Evolutionary conservation across 768 basidiomycete genomes (phyloP).

Genomic region (Daedalea quercina): DNA sequence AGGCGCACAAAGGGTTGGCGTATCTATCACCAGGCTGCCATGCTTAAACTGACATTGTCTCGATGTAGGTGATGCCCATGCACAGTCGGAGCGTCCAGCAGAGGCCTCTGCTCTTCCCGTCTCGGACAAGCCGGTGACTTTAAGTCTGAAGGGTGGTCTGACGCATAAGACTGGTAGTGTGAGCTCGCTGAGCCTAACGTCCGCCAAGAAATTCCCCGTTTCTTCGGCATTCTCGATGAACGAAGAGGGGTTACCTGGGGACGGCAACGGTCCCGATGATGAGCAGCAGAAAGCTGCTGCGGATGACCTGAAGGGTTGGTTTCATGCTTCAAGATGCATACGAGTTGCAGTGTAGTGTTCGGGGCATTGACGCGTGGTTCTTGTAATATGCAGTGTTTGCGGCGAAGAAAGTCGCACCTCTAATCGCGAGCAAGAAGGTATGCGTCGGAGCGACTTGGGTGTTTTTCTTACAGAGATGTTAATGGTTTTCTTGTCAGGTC

Average conservation of each 20-base stretch:
- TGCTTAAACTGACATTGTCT: not conserved
- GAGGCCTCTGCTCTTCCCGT: constrained; percentile 66
- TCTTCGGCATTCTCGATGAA: constrained; percentile 65
- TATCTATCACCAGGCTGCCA: not conserved
- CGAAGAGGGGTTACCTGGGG: constrained; percentile 32
- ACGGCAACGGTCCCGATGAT: constrained; percentile 34
- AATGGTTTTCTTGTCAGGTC: constrained; percentile 3
- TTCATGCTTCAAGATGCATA: constrained; percentile 19
- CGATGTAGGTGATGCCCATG: not conserved
- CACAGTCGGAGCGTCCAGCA: constrained; percentile 15
- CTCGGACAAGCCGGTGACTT: constrained; percentile 74
- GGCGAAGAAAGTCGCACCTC: constrained; percentile 70
- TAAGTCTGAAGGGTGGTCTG: constrained; percentile 48
- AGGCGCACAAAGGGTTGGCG: constrained; percentile 41
- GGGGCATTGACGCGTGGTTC: constrained; percentile 21
- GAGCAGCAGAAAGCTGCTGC: constrained; percentile 19
- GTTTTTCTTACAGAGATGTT: not conserved
- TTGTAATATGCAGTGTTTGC: constrained; percentile 30
- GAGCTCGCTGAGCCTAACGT: constrained; percentile 14
- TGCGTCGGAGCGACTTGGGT: not conserved
- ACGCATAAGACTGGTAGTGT: constrained; percentile 14
- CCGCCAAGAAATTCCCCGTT: constrained; percentile 33
- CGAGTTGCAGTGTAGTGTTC: constrained; percentile 14
- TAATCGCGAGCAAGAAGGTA: constrained; percentile 84
- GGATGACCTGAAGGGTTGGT: constrained; percentile 46